These are phyloP conservation scores for Kappamyces sp. DNA, from an alignment of 192 early-diverging fungal genomes.

Conservation along the genomic window DNA sequence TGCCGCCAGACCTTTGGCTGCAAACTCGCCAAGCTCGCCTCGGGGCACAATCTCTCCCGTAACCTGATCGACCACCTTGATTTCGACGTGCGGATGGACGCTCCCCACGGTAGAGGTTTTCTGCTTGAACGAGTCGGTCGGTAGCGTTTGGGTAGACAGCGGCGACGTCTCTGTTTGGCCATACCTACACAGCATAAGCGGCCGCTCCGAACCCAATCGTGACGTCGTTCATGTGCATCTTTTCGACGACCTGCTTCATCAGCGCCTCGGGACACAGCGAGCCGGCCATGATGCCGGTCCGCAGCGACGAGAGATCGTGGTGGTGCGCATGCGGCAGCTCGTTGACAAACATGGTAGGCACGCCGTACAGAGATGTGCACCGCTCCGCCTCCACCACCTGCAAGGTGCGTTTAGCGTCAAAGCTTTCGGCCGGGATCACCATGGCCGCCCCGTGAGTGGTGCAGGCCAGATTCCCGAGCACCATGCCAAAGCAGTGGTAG, in stretches of 20 bases:
- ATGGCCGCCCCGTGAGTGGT: slow-evolving; percentile 38
- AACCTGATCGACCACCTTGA: slow-evolving; percentile 39
- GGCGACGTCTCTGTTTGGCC: slow-evolving; percentile 40
- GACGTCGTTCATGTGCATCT: slow-evolving; percentile 37
- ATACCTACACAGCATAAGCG: slow-evolving; percentile 3
- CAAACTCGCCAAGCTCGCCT: slow-evolving; percentile 34
- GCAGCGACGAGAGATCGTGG: slow-evolving; percentile 30
- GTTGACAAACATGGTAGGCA: slow-evolving; percentile 40
- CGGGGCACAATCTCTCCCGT: slow-evolving; percentile 33
- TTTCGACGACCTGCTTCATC: slow-evolving; percentile 40
- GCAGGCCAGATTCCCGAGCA: slow-evolving; percentile 38
- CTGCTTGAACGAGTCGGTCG: slow-evolving; percentile 27
- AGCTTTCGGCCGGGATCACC: slow-evolving; percentile 35
- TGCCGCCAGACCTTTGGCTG: slow-evolving; percentile 10
- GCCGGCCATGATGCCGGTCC: slow-evolving; percentile 45
- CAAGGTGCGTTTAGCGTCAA: slow-evolving; percentile 36
- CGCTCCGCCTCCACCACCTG: slow-evolving; percentile 33
- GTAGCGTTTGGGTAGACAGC: slow-evolving; percentile 31
- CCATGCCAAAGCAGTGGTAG: slow-evolving; percentile 51
- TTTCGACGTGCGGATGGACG: slow-evolving; percentile 38
- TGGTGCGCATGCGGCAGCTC: slow-evolving; percentile 36
- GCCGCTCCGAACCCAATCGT: slow-evolving; percentile 23
- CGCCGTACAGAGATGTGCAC: slow-evolving; percentile 37
- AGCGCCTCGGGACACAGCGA: slow-evolving; percentile 40
- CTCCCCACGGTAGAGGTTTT: slow-evolving; percentile 30